phyloP scores from a whole-genome alignment of 2,329 filamentous ascomycete species.

The Endothia cerciana region DNA sequence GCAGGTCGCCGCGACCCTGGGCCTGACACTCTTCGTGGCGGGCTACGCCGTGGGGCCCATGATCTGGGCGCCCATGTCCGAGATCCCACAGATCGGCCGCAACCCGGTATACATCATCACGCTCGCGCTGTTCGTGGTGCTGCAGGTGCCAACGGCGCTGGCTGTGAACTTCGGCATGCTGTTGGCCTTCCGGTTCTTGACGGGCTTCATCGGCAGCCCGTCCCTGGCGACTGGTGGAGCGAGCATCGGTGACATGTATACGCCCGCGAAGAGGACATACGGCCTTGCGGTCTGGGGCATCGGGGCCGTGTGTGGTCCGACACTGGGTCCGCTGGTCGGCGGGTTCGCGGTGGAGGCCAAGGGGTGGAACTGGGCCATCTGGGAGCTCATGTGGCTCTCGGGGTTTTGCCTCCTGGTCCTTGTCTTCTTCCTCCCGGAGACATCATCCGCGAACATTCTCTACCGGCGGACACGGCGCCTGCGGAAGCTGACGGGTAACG shows the following conservation, averaged over 20 bases:
- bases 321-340: slow-evolving; percentile 62
- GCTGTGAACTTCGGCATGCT: slow-evolving; percentile 66
- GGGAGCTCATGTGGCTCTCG: slow-evolving; percentile 65
- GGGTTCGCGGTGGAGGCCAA: slow-evolving; percentile 62
- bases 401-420: slow-evolving; percentile 61
- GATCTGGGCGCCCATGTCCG: slow-evolving; percentile 67
- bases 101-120: slow-evolving; percentile 70
- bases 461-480: slow-evolving; percentile 56
- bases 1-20: slow-evolving; percentile 56
- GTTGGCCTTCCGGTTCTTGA: slow-evolving; percentile 65
- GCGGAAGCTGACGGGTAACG: slow-evolving; percentile 38
- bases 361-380: slow-evolving; percentile 66
- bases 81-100: slow-evolving; percentile 68
- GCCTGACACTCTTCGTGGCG: slow-evolving; percentile 65
- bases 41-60: slow-evolving; percentile 68
- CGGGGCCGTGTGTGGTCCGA: slow-evolving; percentile 48
- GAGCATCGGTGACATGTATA: slow-evolving; percentile 57
- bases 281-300: slow-evolving; percentile 63
- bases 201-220: slow-evolving; percentile 68
- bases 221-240: slow-evolving; percentile 63
- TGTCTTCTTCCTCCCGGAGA: slow-evolving; percentile 67
- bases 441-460: slow-evolving; percentile 55
- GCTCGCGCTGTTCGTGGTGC: slow-evolving; percentile 68
- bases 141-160: slow-evolving; percentile 66
- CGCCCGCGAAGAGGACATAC: slow-evolving; percentile 60